These are phyloP conservation scores for Cudoniella acicularis DNA, from an alignment of 495 filamentous ascomycete species.

Conservation along the genomic window DNA sequence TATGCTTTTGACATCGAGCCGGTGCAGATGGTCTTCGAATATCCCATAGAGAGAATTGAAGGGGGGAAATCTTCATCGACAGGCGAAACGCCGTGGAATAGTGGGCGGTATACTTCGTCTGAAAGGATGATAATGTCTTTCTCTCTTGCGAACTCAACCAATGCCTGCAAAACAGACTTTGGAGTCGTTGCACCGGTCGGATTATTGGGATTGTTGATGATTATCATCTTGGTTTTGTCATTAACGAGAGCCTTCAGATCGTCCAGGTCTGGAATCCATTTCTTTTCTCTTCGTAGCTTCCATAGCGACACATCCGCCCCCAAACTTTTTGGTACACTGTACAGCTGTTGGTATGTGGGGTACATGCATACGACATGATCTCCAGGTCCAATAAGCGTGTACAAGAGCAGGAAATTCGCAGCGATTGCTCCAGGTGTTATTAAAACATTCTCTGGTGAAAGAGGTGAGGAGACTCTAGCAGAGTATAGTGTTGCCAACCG, in stretches of 20 bases:
- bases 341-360: conserved; percentile 88
- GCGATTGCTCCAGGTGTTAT: conserved; percentile 80
- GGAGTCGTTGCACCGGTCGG: conserved; percentile 75
- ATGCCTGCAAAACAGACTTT: conserved; percentile 50
- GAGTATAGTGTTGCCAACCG: conserved; percentile 68
- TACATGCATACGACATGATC: conserved; percentile 90
- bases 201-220: conserved; percentile 82
- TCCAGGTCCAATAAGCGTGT: conserved; percentile 69
- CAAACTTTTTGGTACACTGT: conserved; percentile 68
- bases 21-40: conserved; percentile 66
- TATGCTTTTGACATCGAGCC: conserved; percentile 87
- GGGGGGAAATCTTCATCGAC: conserved; percentile 56
- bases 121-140: conserved; percentile 64
- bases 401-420: conserved; percentile 77
- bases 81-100: conserved; percentile 63
- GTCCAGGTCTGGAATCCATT: conserved; percentile 63
- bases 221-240: conserved; percentile 67
- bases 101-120: conserved; percentile 85
- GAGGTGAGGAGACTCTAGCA: conserved; percentile 41
- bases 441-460: conserved; percentile 64
- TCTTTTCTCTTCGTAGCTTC: conserved; percentile 62
- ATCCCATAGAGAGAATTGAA: conserved; percentile 68
- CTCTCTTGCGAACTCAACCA: conserved; percentile 61
- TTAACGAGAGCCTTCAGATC: conserved; percentile 66
- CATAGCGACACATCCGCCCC: conserved; percentile 81